These are phyloP conservation scores for Quercus phellos DNA, from an alignment of 331 rosid genomes.

Conservation along the genomic window DNA sequence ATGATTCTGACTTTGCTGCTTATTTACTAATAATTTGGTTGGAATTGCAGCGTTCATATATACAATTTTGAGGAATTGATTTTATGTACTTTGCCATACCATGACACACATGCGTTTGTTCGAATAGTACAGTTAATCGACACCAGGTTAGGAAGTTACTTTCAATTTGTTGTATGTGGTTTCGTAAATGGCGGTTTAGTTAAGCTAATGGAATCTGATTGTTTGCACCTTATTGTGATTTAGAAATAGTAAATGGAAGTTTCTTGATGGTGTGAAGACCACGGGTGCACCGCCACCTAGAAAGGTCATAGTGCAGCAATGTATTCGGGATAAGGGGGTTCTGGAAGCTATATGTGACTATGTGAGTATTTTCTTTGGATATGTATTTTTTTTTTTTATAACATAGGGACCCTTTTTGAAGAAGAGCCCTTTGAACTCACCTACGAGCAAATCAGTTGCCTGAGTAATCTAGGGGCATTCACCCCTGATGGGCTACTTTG, in stretches of 20 bases:
- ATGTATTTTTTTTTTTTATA: no score
- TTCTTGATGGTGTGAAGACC: conserved; percentile 67
- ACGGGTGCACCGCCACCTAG: conserved; percentile 93
- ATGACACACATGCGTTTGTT: conserved; percentile 79
- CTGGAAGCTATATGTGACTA: conserved; percentile 68
- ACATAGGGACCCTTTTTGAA: no score
- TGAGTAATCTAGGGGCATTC: no score
- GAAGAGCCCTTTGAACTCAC: no score
- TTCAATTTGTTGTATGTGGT: conserved; percentile 1
- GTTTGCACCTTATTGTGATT: conserved; percentile 11
- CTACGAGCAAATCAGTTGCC: no score
- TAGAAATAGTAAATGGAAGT: conserved; percentile 80
- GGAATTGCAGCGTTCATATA: conserved; percentile 61
- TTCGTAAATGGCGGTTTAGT: neutral
- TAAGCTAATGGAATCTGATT: conserved; percentile 24
- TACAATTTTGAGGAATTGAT: conserved; percentile 68
- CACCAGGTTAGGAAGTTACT: conserved; percentile 45
- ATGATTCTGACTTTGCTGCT: neutral
- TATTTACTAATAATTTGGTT: neutral
- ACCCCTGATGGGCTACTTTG: neutral
- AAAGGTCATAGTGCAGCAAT: conserved; percentile 78
- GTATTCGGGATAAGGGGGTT: conserved; percentile 67
- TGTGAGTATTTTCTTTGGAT: conserved; percentile 48
- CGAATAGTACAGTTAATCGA: conserved; percentile 67
- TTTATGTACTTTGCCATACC: conserved; percentile 79